Evolutionary conservation across 768 basidiomycete species (phyloP).

Genomic region (Naganishia vishniacii): DNA sequence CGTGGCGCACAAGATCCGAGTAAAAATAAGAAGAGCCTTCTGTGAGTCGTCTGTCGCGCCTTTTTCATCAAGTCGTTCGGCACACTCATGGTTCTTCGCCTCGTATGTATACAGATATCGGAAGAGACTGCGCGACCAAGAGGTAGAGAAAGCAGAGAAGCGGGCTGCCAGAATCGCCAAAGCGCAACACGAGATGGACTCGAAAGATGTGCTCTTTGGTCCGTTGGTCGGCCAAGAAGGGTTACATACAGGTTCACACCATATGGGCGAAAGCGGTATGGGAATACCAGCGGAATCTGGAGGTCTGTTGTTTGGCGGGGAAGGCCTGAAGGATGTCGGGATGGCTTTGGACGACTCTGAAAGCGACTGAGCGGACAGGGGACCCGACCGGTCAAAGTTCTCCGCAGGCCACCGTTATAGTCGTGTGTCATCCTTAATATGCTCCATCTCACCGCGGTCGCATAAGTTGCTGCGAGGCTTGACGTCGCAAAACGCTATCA

Average conservation of each 20-base stretch:
- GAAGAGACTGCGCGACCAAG: constrained; percentile 45
- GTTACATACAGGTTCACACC: not conserved
- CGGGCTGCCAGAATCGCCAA: constrained; percentile 37
- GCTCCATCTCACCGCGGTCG: no score
- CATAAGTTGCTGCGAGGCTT: no score
- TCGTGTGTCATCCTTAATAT: no score
- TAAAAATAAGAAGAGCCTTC: constrained; percentile 53
- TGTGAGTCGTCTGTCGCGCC: not conserved
- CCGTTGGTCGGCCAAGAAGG: constrained; percentile 26
- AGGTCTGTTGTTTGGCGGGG: constrained; percentile 35
- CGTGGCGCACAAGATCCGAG: constrained; percentile 91
- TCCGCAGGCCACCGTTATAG: no score
- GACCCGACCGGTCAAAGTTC: no score
- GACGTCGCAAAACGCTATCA: no score
- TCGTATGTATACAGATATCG: constrained; percentile 39
- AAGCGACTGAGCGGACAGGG: constrained; percentile 25
- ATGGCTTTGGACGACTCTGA: constrained; percentile 28
- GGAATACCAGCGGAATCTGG: constrained; percentile 38
- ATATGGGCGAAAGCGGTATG: constrained; percentile 33
- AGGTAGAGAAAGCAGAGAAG: constrained; percentile 38
- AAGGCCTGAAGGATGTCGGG: constrained; percentile 39
- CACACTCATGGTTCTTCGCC: no score
- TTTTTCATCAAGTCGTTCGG: not conserved
- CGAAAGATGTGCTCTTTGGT: constrained; percentile 41
- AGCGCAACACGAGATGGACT: constrained; percentile 30